Base-by-base conservation (phyloP, 805 yeast species). In the Ogataea methanolica region DNA sequence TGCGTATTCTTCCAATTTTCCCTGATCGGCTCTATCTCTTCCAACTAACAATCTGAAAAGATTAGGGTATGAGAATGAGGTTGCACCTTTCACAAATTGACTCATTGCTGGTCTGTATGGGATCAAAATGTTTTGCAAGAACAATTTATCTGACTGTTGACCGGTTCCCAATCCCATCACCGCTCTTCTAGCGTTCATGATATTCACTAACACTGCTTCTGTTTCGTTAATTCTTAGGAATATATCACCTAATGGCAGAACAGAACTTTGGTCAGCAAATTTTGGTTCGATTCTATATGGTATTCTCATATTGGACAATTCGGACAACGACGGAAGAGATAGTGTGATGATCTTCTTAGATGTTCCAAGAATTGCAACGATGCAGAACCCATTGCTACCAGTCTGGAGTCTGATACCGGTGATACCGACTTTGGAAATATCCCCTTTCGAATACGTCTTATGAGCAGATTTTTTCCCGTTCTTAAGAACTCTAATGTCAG, bases 31-130 rank as follows among this genome's bases (percentile, higher is more conserved):
- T 52, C 96, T 75, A 45, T 80, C 78, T 0, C 83, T 83, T 1
- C 97, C 97, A 5, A 86, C 88, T 36, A 92, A 73, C 39, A 88
- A 60, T 12, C 59, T 46, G 49, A 85, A 83, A 44, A 94, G 71
- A 51, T 88, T 96, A 1, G 75, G 72, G 21, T 76, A 63, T 2
- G 82, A 69, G n/a, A 84, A 75, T 51, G 75, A 73, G 17, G 80
- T 79, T 0, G 85, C 59, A 3, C 97, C 97, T 54, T 84, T 80
- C 6, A 94, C 88, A 94, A 97, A 87, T 63, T 85, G 92, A 39
- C 87, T 71, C 6, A 88, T 80, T 5, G 79, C 74, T 2, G 99
- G 99, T 42, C 98, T 74, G 33, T 80, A 78, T 2, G 96, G 95
- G 19, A 85, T 76, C 6, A 76, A 68, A 40, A 85, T 73, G 51